Base-by-base conservation (phyloP, 768 basidiomycete genomes). In the Pilatotrama ljubarskyi region DNA sequence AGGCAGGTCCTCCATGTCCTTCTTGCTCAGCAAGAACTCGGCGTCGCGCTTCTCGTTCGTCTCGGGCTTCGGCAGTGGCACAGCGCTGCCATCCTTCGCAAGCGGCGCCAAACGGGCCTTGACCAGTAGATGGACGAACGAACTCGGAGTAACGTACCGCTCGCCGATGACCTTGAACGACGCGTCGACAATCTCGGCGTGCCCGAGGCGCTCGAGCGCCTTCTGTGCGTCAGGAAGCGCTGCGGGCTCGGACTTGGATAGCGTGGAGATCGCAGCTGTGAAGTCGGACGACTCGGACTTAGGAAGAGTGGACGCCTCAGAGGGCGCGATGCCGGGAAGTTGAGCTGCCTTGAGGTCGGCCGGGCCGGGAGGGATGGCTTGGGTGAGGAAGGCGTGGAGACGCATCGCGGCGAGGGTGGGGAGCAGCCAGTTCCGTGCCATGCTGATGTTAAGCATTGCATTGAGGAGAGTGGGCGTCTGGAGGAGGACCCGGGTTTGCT, bases 91-190 rank as follows among this genome's bases (percentile, higher is more conserved):
- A 14, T 60, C 59, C 59, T 62, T 20, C n/a, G 56, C 43, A 13
- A 58, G 25, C 10, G 89, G 88, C 5, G 79, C 74, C 44, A 97
- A 68, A 17, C 91, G 88, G 18, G 95, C 79, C 73, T 95, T 94
- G 72, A 96, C 82, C 29, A 91, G 79, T 40, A 98, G 83, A 68
- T 87, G 88, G 24, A 97, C 91, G 63, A 98, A 89, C 0, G 96
- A 86, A 2, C 90, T 89, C 0, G 96, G 95, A 0, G 91, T 90
- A 36, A 98, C 84, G 35, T 89, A 74, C 15, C 87, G 87, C 74
- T 99, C 97, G 54, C 92, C 96, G 61, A 93, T 91, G 52, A 99
- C 95, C 80, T 90, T 90, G 81, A 97, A 98, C 13, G 81, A 75
- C 20, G 90, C 88, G 69, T 90, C 87, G 18, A 91, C 85, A 37